A percentile compares a stretch with the other conserved stretches of the same genome.
Conservation (phyloP, 73 alveolate genomes). For the Diophrys sp. region DNA sequence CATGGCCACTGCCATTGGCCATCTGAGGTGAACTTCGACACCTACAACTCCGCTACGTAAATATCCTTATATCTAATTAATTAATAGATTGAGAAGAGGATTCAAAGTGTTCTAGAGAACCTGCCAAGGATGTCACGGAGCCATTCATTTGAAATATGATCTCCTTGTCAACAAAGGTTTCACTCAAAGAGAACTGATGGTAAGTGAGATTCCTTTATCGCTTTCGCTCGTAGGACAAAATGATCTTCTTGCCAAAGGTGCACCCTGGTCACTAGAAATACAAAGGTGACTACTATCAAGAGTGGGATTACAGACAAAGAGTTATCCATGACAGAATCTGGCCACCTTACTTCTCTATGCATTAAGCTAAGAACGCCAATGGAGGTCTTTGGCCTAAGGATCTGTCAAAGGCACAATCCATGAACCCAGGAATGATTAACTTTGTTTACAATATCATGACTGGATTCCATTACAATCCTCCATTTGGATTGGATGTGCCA, state of each 20-base stretch:
- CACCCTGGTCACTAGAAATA: constrained; percentile 90
- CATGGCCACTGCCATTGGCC: constrained; percentile 94
- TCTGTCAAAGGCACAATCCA: constrained; percentile 76
- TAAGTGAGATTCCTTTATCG: too few relatives aligned
- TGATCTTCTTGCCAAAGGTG: constrained; percentile 73
- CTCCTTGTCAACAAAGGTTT: constrained; percentile 86
- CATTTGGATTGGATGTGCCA: constrained; percentile 91
- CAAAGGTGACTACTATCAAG: constrained; percentile 88
- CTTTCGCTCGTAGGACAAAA: too few relatives aligned
- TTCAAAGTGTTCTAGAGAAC: constrained; percentile 86
- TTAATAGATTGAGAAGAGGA: constrained; percentile 88
- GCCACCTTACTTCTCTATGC: constrained; percentile 91
- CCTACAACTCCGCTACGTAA: constrained; percentile 82
- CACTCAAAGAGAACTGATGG: constrained; percentile 86
- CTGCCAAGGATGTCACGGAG: constrained; percentile 93
- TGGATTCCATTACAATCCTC: constrained; percentile 90
- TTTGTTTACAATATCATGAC: constrained; percentile 87
- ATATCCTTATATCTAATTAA: neutral
- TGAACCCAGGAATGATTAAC: constrained; percentile 85
- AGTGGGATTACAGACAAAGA: constrained; percentile 93
- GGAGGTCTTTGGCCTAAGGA: constrained; percentile 95
- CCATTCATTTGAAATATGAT: constrained; percentile 87
- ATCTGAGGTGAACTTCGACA: constrained; percentile 76
- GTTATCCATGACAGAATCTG: constrained; percentile 87
- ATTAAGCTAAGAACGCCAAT: constrained; percentile 92